phyloP scores from a whole-genome alignment of 768 basidiomycete species.

The Boletales sp. region DNA sequence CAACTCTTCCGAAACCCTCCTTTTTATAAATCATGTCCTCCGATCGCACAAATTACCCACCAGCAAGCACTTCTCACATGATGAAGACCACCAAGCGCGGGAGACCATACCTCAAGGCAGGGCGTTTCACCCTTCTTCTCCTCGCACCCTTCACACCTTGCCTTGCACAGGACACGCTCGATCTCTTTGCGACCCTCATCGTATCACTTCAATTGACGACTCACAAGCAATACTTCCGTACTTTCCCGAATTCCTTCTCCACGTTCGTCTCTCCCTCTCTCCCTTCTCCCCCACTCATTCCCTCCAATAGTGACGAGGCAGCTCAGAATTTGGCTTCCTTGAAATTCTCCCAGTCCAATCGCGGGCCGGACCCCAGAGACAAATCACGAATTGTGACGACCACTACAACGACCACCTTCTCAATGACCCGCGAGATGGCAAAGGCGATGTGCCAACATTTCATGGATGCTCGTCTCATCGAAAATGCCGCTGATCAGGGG shows the following conservation, averaged over 20 bases:
- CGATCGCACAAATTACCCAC: constrained; percentile 38
- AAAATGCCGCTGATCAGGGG: constrained; percentile 89
- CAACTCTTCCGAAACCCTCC: constrained; percentile 16
- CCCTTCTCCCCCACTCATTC: constrained; percentile 6
- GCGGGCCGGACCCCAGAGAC: constrained; percentile 97
- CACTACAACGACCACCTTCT: constrained; percentile 98
- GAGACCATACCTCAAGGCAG: constrained; percentile 88
- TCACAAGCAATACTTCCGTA: constrained; percentile 95
- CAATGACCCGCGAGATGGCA: constrained; percentile 99
- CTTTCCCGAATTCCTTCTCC: constrained; percentile 91
- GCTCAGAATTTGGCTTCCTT: constrained; percentile 89
- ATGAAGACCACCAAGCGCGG: constrained; percentile 99
- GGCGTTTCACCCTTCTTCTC: constrained; percentile 6
- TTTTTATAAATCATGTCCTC: constrained; percentile 35
- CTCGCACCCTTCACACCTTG: constrained; percentile 1
- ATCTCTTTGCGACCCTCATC: constrained; percentile 95
- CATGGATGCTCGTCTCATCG: constrained; percentile 97
- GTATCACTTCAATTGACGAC: constrained; percentile 86
- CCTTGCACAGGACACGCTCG: constrained; percentile 81
- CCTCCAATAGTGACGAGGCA: constrained; percentile 79
- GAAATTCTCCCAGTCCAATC: constrained; percentile 99
- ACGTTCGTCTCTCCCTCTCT: constrained; percentile 49
- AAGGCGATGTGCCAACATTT: constrained; percentile 99
- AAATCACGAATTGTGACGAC: constrained; percentile 98
- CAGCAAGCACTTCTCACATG: constrained; percentile 82